phyloP scores from a whole-genome alignment of 2,329 filamentous ascomycete species.

The Biscogniauxia mediterranea region DNA sequence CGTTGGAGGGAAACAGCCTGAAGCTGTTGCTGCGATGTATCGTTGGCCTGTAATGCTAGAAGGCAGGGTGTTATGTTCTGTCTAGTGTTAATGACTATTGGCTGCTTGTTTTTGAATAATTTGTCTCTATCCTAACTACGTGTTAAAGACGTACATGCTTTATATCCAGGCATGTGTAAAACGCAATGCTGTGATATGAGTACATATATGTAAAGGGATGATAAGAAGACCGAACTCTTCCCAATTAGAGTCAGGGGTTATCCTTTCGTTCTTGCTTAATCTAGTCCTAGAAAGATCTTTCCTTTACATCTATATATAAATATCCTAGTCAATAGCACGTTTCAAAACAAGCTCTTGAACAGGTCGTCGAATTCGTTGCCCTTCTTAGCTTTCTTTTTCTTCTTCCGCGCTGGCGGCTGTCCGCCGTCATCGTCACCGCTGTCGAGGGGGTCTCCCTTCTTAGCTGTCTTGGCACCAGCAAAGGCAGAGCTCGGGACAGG shows the following conservation, averaged over 20 bases:
- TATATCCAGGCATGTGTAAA: no score
- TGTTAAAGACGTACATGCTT: neutral
- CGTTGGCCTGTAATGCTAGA: neutral
- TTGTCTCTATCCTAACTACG: neutral
- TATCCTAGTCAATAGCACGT: neutral
- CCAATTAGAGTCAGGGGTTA: no score
- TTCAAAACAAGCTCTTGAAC: constrained; percentile 59
- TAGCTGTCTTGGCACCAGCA: neutral
- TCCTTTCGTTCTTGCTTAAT: no score
- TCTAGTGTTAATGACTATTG: neutral
- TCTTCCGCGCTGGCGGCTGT: constrained; percentile 29
- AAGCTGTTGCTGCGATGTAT: neutral
- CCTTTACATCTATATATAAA: neutral
- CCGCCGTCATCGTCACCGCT: constrained; percentile 1
- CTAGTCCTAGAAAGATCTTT: no score
- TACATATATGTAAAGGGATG: no score
- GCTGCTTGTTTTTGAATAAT: neutral
- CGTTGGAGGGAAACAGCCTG: neutral
- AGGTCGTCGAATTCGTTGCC: constrained; percentile 71
- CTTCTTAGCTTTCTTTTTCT: constrained; percentile 56
- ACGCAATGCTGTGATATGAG: no score
- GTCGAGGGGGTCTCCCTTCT: neutral
- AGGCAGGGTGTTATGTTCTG: neutral
- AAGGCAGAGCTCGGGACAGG: no score
- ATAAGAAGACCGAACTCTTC: no score